phyloP scores from a whole-genome alignment of 495 filamentous ascomycete genomes.

The Pseudotulostoma volvatum region DNA sequence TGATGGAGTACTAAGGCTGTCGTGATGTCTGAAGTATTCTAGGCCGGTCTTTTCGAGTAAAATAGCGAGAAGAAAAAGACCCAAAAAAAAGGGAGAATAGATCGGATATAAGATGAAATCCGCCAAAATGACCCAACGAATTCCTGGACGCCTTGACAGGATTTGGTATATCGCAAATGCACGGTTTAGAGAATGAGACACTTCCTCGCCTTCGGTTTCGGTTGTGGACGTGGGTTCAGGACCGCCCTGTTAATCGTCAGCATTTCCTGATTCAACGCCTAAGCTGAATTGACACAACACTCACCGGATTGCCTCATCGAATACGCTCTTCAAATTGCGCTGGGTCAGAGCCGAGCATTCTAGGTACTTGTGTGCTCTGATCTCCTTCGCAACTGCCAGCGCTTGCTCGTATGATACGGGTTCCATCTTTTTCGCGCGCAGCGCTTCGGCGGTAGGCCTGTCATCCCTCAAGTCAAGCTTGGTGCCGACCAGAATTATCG shows the following conservation, averaged over 20 bases:
- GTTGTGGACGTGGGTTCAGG: constrained; percentile 54
- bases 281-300: no score
- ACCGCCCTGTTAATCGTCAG: constrained; percentile 44
- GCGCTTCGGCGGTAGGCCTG: constrained; percentile 53
- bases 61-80: no score
- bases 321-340: constrained; percentile 90
- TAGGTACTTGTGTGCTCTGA: constrained; percentile 83
- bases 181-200: constrained; percentile 57
- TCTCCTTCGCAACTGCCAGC: constrained; percentile 72
- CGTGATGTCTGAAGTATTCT: background rate
- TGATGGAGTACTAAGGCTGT: no score
- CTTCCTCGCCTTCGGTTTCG: constrained; percentile 50
- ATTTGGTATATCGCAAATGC: constrained; percentile 27
- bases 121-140: constrained; percentile 12
- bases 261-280: no score
- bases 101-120: constrained; percentile 8
- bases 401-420: constrained; percentile 85
- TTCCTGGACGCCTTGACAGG: constrained; percentile 23
- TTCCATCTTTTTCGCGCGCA: constrained; percentile 77
- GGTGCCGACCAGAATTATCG: constrained; percentile 93
- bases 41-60: no score
- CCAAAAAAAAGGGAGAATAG: no score
- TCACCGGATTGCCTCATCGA: constrained; percentile 92
- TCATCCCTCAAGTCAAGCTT: constrained; percentile 95
- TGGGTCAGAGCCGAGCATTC: constrained; percentile 98